Evolutionary conservation across 2,329 filamentous ascomycete genomes (phyloP), one percentile per base, ranked within the genome.

Genomic region (Xylariaceae sp.): DNA sequence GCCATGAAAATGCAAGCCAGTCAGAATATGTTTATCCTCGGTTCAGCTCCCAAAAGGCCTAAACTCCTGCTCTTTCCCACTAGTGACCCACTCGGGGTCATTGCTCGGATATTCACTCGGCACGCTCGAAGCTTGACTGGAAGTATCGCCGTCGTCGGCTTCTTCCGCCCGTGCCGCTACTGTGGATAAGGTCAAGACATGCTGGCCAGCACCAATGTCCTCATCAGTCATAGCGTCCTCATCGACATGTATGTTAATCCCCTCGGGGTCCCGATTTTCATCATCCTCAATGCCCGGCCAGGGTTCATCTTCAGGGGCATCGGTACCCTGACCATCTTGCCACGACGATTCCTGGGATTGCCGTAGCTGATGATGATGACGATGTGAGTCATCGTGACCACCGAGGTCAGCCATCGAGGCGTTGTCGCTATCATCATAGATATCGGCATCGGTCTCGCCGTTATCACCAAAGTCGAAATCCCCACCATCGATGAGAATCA

Each of bases 251-350:
- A 62, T 55, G 40, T 51, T 47, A 36, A 60, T 52, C 37, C 22
- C 40, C 14, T 53, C 48, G 2, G 75, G 75, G 37, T 79, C 72
- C 25, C 73, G 60, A 45, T 80, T 79, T 54, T 81, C 77, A 2
- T 66, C 69, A 40, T 79, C 77, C 49, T 80, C 76, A 39, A 81
- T 76, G 7, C 78, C 78, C 0, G 71, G 74, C 75, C 77, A 79
- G 2, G 71, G 70, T 48, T 80, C 73, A 48, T 82, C 79, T 55
- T 80, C 76, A 1, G 75, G 75, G 4, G 46, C 45, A 33, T 50
- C 59, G 57, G 36, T 54, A 48, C 61, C 42, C 21, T 57, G 56
- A 8, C 55, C 55, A 12, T 66, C 61, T 16, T 63, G 64, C 55
- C 44, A 64, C 23, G 53, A 64, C 16, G 55, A 61, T 5, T 64